Evolutionary conservation across 2,329 filamentous ascomycete species (phyloP).

Genomic region (Fusarium nelsonii): DNA sequence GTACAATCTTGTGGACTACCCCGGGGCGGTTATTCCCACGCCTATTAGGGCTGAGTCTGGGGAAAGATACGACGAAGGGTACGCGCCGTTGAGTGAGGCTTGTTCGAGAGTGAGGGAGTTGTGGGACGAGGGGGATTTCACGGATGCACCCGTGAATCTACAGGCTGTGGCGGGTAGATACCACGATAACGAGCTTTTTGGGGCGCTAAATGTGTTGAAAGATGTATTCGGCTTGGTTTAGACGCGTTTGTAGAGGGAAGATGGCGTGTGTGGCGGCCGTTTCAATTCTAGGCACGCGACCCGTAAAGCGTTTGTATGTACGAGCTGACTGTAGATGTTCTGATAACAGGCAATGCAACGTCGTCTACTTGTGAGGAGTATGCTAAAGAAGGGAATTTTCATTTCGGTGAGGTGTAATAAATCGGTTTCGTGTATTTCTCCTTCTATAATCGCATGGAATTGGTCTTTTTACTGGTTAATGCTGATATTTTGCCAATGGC

Average conservation of each 20-base stretch:
- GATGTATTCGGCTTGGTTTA: slow-evolving; percentile 17
- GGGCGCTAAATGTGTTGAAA: slow-evolving; percentile 43
- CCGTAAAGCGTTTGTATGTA: neutral
- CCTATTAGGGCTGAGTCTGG: slow-evolving; percentile 47
- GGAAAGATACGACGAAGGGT: slow-evolving; percentile 44
- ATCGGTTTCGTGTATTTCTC: too few species aligned
- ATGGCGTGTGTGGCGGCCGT: neutral
- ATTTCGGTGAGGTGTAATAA: too few species aligned
- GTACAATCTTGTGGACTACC: slow-evolving; percentile 56
- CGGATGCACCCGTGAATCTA: slow-evolving; percentile 51
- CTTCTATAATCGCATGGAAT: too few species aligned
- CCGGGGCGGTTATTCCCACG: slow-evolving; percentile 47
- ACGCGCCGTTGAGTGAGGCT: slow-evolving; percentile 49
- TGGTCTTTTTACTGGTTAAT: too few species aligned
- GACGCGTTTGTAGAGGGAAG: neutral
- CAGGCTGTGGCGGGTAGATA: slow-evolving; percentile 53
- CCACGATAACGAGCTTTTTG: slow-evolving; percentile 54
- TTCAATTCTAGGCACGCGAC: neutral
- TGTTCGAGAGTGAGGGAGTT: slow-evolving; percentile 49
- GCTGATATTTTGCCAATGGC: too few species aligned
- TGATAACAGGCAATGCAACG: neutral
- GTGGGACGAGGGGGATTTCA: slow-evolving; percentile 52
- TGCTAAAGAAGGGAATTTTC: too few species aligned
- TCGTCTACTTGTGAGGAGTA: too few species aligned
- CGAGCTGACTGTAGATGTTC: neutral